Conservation (phyloP, 768 basidiomycete species). For the Lactarius quietus region DNA sequence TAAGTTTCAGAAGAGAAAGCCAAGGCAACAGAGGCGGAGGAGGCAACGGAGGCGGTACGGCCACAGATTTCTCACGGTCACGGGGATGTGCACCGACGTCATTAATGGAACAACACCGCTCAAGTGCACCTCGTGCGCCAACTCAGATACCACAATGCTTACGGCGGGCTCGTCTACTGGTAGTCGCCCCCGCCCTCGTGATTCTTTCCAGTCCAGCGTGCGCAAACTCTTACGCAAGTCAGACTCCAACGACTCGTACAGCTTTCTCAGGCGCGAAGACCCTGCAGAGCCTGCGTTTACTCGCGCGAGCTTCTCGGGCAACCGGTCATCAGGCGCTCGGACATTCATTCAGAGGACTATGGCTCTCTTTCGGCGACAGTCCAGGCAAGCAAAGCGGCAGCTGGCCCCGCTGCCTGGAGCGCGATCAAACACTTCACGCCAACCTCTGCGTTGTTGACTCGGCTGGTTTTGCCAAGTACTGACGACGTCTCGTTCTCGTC, state of each 20-base stretch:
- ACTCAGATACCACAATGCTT: not conserved
- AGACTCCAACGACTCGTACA: not conserved
- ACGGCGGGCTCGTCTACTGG: not conserved
- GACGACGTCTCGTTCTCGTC: slow-evolving; percentile 21
- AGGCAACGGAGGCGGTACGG: slow-evolving; percentile 1
- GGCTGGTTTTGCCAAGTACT: slow-evolving; percentile 8
- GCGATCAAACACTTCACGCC: not conserved
- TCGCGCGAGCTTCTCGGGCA: not conserved
- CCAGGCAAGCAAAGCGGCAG: not conserved
- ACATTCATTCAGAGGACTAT: slow-evolving; percentile 17
- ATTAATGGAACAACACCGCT: too few relatives aligned
- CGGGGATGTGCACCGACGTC: not conserved
- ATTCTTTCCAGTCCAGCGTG: not conserved
- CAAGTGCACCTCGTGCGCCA: not conserved
- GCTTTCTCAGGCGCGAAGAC: not conserved
- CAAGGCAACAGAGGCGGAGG: too few relatives aligned
- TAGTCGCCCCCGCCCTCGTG: not conserved
- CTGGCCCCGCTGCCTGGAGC: not conserved
- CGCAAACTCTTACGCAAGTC: not conserved
- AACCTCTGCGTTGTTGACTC: slow-evolving; percentile 16
- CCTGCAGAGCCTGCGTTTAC: not conserved
- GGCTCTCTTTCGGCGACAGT: slow-evolving; percentile 10
- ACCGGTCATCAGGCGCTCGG: slow-evolving; percentile 9
- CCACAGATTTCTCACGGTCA: slow-evolving; percentile 10
- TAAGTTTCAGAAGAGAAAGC: not conserved